phyloP scores from a whole-genome alignment of 2,329 filamentous ascomycete species.

The Fusarium oligoseptatum region DNA sequence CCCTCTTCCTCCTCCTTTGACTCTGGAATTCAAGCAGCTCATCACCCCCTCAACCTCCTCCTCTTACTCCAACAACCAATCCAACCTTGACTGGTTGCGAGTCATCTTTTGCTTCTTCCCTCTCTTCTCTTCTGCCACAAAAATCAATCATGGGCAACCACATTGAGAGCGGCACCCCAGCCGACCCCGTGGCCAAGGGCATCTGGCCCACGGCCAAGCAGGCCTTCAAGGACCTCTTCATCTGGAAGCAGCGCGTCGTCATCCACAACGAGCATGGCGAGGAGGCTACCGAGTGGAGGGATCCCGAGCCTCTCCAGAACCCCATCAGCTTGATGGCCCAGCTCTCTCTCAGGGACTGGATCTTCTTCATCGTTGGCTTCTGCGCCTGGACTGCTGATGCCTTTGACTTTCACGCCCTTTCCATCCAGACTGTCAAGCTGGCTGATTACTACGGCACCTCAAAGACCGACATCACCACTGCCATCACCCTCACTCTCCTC shows the following conservation, averaged over 20 bases:
- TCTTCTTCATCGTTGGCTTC: conserved; percentile 82
- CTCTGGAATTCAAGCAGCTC: not conserved
- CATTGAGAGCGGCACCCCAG: conserved; percentile 58
- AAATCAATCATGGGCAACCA: conserved; percentile 19
- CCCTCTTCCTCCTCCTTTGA: not conserved
- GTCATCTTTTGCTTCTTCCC: not conserved
- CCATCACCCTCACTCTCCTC: conserved; percentile 81
- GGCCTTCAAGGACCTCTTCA: conserved; percentile 73
- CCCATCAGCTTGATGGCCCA: conserved; percentile 77
- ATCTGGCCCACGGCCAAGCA: conserved; percentile 75
- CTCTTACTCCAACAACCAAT: not conserved
- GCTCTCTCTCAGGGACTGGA: conserved; percentile 76
- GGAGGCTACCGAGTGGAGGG: conserved; percentile 75
- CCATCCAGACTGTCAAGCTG: conserved; percentile 82
- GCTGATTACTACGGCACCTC: conserved; percentile 62
- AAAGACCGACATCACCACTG: conserved; percentile 78
- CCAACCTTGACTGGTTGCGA: not conserved
- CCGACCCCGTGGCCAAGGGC: conserved; percentile 77
- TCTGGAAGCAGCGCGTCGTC: conserved; percentile 80
- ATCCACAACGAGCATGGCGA: conserved; percentile 75
- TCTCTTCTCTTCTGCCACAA: not conserved
- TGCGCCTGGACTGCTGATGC: conserved; percentile 84
- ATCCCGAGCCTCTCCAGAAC: conserved; percentile 75
- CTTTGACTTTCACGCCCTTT: conserved; percentile 86
- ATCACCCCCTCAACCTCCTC: not conserved